A percentile compares a stretch with the other conserved stretches of the same genome.
Evolutionary conservation across 768 basidiomycete species (phyloP).

Genomic region (Ramaria sp.): DNA sequence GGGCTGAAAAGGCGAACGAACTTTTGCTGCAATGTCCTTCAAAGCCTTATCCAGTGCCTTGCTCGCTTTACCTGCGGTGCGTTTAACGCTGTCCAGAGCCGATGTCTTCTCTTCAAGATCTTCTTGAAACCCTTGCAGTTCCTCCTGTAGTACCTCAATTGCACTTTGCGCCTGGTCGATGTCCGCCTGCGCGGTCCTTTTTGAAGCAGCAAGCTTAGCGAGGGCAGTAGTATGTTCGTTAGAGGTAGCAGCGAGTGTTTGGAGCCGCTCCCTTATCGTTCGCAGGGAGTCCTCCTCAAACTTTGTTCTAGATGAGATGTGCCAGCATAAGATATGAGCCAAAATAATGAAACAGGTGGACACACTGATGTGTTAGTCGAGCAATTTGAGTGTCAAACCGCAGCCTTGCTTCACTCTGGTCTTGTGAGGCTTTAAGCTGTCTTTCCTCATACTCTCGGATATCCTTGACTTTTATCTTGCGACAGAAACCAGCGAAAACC

Average conservation of each 20-base stretch:
- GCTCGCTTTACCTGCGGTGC: slow-evolving; percentile 53
- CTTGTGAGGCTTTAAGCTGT: slow-evolving; percentile 79
- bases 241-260: slow-evolving; percentile 40
- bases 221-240: slow-evolving; percentile 45
- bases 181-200: slow-evolving; percentile 44
- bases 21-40: slow-evolving; percentile 83
- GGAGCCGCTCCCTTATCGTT: slow-evolving; percentile 51
- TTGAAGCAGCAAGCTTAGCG: slow-evolving; percentile 41
- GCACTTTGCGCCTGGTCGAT: slow-evolving; percentile 46
- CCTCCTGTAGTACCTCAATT: slow-evolving; percentile 48
- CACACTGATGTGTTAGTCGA: slow-evolving; percentile 76
- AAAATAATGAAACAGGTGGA: slow-evolving; percentile 9
- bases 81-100: slow-evolving; percentile 66
- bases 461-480: slow-evolving; percentile 61
- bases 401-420: slow-evolving; percentile 75
- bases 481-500: slow-evolving; percentile 71
- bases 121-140: slow-evolving; percentile 50
- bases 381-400: slow-evolving; percentile 82
- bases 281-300: slow-evolving; percentile 76
- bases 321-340: slow-evolving; percentile 6
- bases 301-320: slow-evolving; percentile 40
- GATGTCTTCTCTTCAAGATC: slow-evolving; percentile 64
- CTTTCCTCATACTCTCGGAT: slow-evolving; percentile 93
- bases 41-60: slow-evolving; percentile 76
- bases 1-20: slow-evolving; percentile 22